Base-by-base conservation (phyloP, 2,329 filamentous ascomycete genomes). In the Pyrenophora teres region DNA sequence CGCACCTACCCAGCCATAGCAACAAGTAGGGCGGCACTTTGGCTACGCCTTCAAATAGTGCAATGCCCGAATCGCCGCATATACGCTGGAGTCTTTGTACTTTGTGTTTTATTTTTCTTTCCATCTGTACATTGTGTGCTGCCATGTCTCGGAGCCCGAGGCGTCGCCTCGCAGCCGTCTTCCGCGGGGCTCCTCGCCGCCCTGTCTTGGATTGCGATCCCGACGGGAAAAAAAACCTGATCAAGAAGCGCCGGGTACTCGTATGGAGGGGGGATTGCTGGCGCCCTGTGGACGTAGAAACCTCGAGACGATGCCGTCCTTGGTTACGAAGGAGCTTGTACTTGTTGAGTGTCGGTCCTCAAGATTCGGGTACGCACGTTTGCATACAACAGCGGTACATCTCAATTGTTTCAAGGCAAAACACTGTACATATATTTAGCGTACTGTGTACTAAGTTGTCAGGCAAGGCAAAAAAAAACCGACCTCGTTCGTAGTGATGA, bases 121-220 rank as follows among this genome's bases (percentile, higher is more conserved):
- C 27, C 16, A 3, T 27, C 8, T 30, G 8, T 19, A 16, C 8
- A 13, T 30, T 42, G 19, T 38, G 9, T n/a, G 27, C 19, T 37
- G 39, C 19, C 25, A 18, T 8, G 27, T 6, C 13, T 38, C 18
- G 6, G 18, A 19, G 49, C 39, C 12, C 15, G 19, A 39, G 39
- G 42, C 37, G 44, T 12, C n/a, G 21, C 6, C 12, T 41, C n/a
- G n/a, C 25, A 37, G 25, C 31, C 32, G 21, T 35, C 33, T 25
- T 38, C 21, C 15, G 39, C 33, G 44, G 37, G 25, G 19, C 32
- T 10, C 32, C n/a, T 30, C 12, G 44, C 39, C 18, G 44, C 30
- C 15, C 44, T 41, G 2, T 10, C 16, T 42, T 25, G 32, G 33
- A 52, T 52, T 39, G 39, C 39, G 49, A 52, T 52, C 49, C 33